Conservation (phyloP, 2,329 filamentous ascomycete species). For the Neopestalotiopsis sp. region DNA sequence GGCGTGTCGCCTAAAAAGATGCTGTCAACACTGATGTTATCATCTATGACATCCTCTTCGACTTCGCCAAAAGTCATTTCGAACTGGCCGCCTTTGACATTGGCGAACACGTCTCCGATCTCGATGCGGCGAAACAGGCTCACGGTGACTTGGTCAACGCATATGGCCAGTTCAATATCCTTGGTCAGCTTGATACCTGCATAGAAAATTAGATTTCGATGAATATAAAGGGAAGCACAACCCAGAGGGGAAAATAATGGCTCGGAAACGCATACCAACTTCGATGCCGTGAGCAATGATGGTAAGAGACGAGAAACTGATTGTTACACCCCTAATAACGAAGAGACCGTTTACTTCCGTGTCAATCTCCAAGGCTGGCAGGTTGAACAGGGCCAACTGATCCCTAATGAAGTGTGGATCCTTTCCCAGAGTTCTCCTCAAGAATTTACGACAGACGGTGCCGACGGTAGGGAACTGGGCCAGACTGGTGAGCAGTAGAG, state of each 20-base stretch:
- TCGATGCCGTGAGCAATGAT: slow-evolving; percentile 57
- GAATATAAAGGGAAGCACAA: neutral
- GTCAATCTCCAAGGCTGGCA: slow-evolving; percentile 58
- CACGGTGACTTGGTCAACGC: slow-evolving; percentile 52
- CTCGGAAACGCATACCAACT: slow-evolving; percentile 30
- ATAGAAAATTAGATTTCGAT: neutral
- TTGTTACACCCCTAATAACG: slow-evolving; percentile 55
- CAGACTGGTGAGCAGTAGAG: slow-evolving; percentile 46
- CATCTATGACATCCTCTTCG: slow-evolving; percentile 26
- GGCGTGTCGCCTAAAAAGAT: slow-evolving; percentile 12
- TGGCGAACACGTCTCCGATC: slow-evolving; percentile 58
- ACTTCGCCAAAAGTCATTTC: slow-evolving; percentile 53
- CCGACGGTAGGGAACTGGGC: slow-evolving; percentile 44
- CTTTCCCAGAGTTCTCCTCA: slow-evolving; percentile 41
- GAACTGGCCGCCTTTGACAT: slow-evolving; percentile 54
- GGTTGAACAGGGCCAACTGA: slow-evolving; percentile 46
- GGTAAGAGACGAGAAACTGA: slow-evolving; percentile 54
- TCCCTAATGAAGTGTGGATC: slow-evolving; percentile 56
- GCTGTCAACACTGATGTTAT: slow-evolving; percentile 6
- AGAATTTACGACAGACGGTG: neutral
- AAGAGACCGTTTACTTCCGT: slow-evolving; percentile 57
- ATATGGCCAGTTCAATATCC: slow-evolving; percentile 58
- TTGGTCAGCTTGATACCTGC: slow-evolving; percentile 53
- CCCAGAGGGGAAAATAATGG: too few species aligned
- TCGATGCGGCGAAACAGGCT: slow-evolving; percentile 53